Conservation (phyloP, 179 eudicot species). For the Beta macrorhiza region DNA sequence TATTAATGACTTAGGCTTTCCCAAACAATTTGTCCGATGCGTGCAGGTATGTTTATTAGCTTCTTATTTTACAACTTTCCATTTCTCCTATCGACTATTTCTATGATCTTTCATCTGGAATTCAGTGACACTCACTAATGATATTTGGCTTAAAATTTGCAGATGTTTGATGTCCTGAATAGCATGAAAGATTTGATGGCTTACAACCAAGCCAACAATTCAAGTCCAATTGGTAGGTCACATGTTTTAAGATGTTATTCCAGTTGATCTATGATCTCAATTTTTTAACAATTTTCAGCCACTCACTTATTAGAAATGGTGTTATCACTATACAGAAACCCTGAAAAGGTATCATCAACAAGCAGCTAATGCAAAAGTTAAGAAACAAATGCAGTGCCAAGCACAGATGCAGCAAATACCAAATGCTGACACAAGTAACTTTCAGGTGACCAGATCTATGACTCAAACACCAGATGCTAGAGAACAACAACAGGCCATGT, state of each 20-base stretch:
- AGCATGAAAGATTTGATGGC: constrained; percentile 58
- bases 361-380: constrained; percentile 11
- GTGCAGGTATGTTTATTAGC: constrained; percentile 43
- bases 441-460: constrained; percentile 34
- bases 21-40: constrained; percentile 41
- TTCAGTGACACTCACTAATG: not conserved
- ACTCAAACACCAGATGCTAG: constrained; percentile 34
- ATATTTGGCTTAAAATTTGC: constrained; percentile 11
- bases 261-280: not conserved
- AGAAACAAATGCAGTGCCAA: constrained; percentile 25
- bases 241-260: not conserved
- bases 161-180: constrained; percentile 46
- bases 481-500: not conserved
- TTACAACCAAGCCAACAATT: constrained; percentile 32
- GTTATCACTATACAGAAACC: constrained; percentile 29
- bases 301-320: not conserved
- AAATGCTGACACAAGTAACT: constrained; percentile 19
- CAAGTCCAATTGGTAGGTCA: constrained; percentile 56
- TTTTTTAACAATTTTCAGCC: no score
- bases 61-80: not conserved
- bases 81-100: not conserved
- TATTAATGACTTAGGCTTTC: constrained; percentile 53
- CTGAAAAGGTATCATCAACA: constrained; percentile 24
- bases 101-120: not conserved
- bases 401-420: constrained; percentile 42